Conservation (phyloP, 768 basidiomycete species). For the Hygrophoropsis aurantiaca region DNA sequence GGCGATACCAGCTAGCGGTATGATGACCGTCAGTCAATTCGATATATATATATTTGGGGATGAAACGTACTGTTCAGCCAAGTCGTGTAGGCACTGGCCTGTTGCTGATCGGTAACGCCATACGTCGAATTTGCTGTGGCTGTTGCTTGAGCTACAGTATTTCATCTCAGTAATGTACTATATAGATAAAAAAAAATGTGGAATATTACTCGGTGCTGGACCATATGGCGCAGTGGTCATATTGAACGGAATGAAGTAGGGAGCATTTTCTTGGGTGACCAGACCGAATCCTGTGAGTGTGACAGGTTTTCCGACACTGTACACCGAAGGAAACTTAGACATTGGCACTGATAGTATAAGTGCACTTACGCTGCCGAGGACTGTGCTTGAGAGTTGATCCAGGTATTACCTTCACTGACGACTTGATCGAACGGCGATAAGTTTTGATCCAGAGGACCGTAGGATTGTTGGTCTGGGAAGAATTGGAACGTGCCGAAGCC, state of each 20-base stretch:
- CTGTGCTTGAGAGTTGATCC: slow-evolving; percentile 54
- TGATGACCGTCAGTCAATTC: slow-evolving; percentile 5
- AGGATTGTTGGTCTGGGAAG: slow-evolving; percentile 68
- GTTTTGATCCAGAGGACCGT: slow-evolving; percentile 48
- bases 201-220: slow-evolving; percentile 1
- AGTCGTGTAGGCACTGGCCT: slow-evolving; percentile 50
- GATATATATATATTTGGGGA: neutral
- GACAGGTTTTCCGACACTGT: slow-evolving; percentile 56
- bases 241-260: slow-evolving; percentile 65
- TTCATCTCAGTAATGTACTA: neutral
- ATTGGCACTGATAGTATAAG: neutral
- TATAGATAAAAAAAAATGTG: too few species aligned
- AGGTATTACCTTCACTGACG: slow-evolving; percentile 48
- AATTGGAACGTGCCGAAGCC: slow-evolving; percentile 61
- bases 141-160: neutral
- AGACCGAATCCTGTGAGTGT: slow-evolving; percentile 59
- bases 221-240: slow-evolving; percentile 43
- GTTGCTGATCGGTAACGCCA: slow-evolving; percentile 54
- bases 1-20: slow-evolving; percentile 37
- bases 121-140: slow-evolving; percentile 31
- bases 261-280: slow-evolving; percentile 53
- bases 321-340: neutral
- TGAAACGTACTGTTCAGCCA: slow-evolving; percentile 50
- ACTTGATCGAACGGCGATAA: slow-evolving; percentile 52
- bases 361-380: slow-evolving; percentile 41